Evolutionary conservation across 257 asterid genomes (phyloP).

Genomic region (Catharanthus roseus): DNA sequence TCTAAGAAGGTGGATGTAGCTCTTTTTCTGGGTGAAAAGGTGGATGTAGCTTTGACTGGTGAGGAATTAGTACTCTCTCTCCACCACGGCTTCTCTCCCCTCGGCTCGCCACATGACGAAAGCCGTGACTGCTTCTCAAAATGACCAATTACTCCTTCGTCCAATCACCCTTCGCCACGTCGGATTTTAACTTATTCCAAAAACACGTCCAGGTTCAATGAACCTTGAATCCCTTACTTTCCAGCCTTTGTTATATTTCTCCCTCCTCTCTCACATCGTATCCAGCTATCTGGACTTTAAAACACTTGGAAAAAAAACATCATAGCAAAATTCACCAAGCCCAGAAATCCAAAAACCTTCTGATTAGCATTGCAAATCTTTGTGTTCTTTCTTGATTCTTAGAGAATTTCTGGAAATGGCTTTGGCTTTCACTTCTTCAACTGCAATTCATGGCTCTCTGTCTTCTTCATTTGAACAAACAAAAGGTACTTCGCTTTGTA

Average conservation of each 20-base stretch:
- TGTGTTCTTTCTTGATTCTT: not conserved
- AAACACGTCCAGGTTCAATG: slow-evolving; percentile 77
- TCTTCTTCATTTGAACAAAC: slow-evolving; percentile 39
- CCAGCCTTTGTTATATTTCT: slow-evolving; percentile 3
- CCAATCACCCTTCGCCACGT: slow-evolving; percentile 42
- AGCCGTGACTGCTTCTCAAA: slow-evolving; percentile 33
- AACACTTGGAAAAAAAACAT: not conserved
- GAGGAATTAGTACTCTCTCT: not conserved
- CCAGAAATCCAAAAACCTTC: slow-evolving; percentile 7
- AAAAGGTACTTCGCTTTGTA: slow-evolving; percentile 37
- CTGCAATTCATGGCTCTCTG: slow-evolving; percentile 44
- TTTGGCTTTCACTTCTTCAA: slow-evolving; percentile 53
- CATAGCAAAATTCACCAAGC: not conserved
- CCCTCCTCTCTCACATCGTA: not conserved
- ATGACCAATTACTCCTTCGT: not conserved
- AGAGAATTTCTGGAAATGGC: slow-evolving; percentile 35
- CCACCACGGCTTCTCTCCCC: slow-evolving; percentile 10
- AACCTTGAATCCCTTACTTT: slow-evolving; percentile 28
- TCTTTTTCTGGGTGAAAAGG: too few species aligned
- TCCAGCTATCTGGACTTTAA: slow-evolving; percentile 7
- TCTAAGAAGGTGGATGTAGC: not conserved
- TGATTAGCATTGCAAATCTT: not conserved
- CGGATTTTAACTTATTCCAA: slow-evolving; percentile 5
- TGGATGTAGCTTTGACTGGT: slow-evolving; percentile 8
- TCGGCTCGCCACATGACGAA: slow-evolving; percentile 47